Base-by-base conservation (phyloP, 2,329 filamentous ascomycete species). In the Dactylonectria macrodidyma region DNA sequence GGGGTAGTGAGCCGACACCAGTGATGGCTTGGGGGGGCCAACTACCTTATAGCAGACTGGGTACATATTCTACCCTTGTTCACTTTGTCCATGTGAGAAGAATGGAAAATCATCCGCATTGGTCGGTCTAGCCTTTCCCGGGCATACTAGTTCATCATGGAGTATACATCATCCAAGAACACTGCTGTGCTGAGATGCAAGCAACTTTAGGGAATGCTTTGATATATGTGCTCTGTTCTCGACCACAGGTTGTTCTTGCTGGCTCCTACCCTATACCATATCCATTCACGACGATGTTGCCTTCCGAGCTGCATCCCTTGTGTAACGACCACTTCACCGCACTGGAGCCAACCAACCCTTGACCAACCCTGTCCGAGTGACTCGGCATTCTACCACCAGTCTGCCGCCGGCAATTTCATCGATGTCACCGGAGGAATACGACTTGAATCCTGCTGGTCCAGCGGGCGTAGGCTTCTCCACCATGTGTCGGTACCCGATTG, bases 401-500 rank as follows among this genome's bases (percentile, higher is more conserved):
- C 52, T 59, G 59, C 57, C 50, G 36, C 47, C 41, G 59, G 62
- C 57, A 61, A 60, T 36, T 34, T 47, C 50, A 30, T 50, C 50
- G 26, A 64, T 64, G 68, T 64, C 67, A 70, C 56, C 61, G 52
- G 64, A 55, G 51, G 22, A 64, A 59, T 57, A 61, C 41, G 52
- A 69, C 38, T 65, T 59, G 61, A 59, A 46, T 47, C 44, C 44
- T 54, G 22, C 66, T 65, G 33, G 34, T 26, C 34, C 46, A 47
- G 65, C 48, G 62, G 69, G 60, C 48, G 60, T 56, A 50, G n/a
- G 44, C 54, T 38, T 14, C 62, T 30, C 64, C 44, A 50, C 62
- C 56, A 55, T 57, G 59, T 58, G 59, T 66, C 61, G 63, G 58
- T 44, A 72, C 68, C 59, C 57, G 61, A 74, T 58, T 60, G 51